These are phyloP conservation scores for Neopestalotiopsis rosae DNA, from an alignment of 2,329 filamentous ascomycete species.

Conservation along the genomic window DNA sequence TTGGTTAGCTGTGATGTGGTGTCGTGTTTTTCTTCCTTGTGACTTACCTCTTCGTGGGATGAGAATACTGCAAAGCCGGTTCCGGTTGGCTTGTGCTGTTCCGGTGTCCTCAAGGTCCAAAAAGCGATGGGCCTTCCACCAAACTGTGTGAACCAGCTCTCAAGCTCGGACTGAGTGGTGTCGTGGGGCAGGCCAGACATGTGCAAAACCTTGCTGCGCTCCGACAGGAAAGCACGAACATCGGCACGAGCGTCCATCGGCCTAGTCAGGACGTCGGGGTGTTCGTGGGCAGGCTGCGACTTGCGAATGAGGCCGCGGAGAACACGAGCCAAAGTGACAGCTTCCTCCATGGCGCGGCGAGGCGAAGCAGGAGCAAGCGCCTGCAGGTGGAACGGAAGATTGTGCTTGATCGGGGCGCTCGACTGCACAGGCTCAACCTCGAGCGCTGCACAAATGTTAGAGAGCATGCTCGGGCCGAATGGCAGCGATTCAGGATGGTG, in stretches of 20 bases:
- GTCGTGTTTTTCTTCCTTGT: background rate
- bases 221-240: slow-evolving; percentile 92
- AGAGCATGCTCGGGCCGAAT: slow-evolving; percentile 92
- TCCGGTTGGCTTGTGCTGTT: slow-evolving; percentile 99
- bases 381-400: slow-evolving; percentile 96
- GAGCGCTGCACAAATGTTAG: slow-evolving; percentile 97
- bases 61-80: slow-evolving; percentile 98
- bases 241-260: slow-evolving; percentile 97
- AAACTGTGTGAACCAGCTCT: slow-evolving; percentile 99
- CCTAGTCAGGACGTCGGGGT: slow-evolving; percentile 90
- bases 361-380: slow-evolving; percentile 94
- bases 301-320: slow-evolving; percentile 93
- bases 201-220: slow-evolving; percentile 97
- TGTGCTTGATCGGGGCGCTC: slow-evolving; percentile 98
- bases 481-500: slow-evolving; percentile 97
- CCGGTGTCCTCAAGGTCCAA: slow-evolving; percentile 96
- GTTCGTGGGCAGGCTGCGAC: slow-evolving; percentile 91
- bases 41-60: slow-evolving; percentile 93
- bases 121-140: slow-evolving; percentile 97
- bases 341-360: slow-evolving; percentile 95
- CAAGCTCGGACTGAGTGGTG: slow-evolving; percentile 96
- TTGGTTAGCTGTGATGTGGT: slow-evolving; percentile 1
- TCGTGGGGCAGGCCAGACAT: slow-evolving; percentile 98
- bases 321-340: slow-evolving; percentile 90
- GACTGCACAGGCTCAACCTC: slow-evolving; percentile 98